A percentile compares a stretch with the other conserved stretches of the same genome.
phyloP scores from a whole-genome alignment of 2,329 filamentous ascomycete genomes.

The Huntiella abstrusa region DNA sequence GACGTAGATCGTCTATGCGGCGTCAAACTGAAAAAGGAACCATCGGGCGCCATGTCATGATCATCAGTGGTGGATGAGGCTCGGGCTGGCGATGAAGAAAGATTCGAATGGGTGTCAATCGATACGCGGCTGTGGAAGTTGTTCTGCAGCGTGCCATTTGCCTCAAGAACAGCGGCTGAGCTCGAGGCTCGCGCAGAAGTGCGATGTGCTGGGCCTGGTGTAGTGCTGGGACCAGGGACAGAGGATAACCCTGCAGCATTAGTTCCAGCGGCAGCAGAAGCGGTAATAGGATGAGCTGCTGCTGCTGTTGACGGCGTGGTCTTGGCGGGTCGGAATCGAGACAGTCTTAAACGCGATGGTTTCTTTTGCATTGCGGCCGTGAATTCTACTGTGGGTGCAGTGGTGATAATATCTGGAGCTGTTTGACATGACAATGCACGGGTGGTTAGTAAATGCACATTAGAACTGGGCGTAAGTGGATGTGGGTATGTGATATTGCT shows the following conservation, averaged over 20 bases:
- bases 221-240: constrained; percentile 1
- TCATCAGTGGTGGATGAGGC: constrained; percentile 21
- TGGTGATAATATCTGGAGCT: constrained; percentile 72
- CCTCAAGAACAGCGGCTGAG: constrained; percentile 2
- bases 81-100: constrained; percentile 3
- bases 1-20: constrained; percentile 37
- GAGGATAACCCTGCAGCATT: constrained; percentile 1
- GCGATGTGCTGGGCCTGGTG: constrained; percentile 5
- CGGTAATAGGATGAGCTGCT: background rate
- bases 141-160: constrained; percentile 1
- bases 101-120: constrained; percentile 3
- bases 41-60: constrained; percentile 25
- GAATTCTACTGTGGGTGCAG: constrained; percentile 58
- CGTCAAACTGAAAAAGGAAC: constrained; percentile 4
- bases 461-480: background rate
- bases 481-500: background rate
- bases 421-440: constrained; percentile 4
- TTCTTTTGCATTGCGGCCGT: constrained; percentile 31
- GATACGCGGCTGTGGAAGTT: constrained; percentile 4
- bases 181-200: constrained; percentile 8
- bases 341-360: constrained; percentile 34
- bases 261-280: background rate
- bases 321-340: constrained; percentile 32
- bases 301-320: constrained; percentile 20
- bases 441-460: too few relatives aligned